Percentiles rank a stretch among this genome's conserved stretches.
Conservation (phyloP, 1,284 basidiomycete genomes). For the Porphyrellus sp. region DNA sequence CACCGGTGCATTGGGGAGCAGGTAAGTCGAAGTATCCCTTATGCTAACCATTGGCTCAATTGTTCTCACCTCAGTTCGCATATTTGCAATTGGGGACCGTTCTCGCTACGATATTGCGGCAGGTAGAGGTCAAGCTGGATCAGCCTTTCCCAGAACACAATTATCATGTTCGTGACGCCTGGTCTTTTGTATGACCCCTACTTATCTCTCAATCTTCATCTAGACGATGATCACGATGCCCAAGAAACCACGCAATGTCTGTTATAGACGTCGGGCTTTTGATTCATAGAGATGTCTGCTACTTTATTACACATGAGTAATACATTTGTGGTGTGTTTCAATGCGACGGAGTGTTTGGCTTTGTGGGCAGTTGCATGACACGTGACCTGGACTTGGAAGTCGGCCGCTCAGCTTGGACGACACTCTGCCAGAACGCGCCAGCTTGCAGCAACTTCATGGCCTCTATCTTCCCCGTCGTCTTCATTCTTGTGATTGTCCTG, state of each 20-base stretch:
- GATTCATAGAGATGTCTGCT: conserved; percentile 18
- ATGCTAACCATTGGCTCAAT: background rate
- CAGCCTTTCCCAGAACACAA: conserved; percentile 78
- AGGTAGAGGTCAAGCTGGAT: conserved; percentile 71
- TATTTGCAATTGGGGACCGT: conserved; percentile 91
- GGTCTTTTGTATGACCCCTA: background rate
- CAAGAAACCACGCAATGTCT: conserved; percentile 47
- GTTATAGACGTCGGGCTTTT: conserved; percentile 43
- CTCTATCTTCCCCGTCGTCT: conserved; percentile 52
- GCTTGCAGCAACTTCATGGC: conserved; percentile 42
- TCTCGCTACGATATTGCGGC: conserved; percentile 76
- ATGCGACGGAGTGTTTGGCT: background rate
- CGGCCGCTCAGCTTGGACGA: background rate
- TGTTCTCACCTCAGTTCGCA: conserved; percentile 65
- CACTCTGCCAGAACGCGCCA: background rate
- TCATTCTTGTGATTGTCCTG: conserved; percentile 53
- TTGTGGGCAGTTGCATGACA: conserved; percentile 3
- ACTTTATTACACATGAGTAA: conserved; percentile 10
- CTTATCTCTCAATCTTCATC: conserved; percentile 6
- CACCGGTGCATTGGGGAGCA: conserved; percentile 96
- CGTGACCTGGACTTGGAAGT: conserved; percentile 10
- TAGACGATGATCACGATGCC: conserved; percentile 76
- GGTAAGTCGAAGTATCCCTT: conserved; percentile 39
- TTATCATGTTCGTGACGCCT: conserved; percentile 72
- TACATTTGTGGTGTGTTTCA: background rate